Base-by-base conservation (phyloP, 2,329 filamentous ascomycete genomes). In the Xylariomycetidae sp. region DNA sequence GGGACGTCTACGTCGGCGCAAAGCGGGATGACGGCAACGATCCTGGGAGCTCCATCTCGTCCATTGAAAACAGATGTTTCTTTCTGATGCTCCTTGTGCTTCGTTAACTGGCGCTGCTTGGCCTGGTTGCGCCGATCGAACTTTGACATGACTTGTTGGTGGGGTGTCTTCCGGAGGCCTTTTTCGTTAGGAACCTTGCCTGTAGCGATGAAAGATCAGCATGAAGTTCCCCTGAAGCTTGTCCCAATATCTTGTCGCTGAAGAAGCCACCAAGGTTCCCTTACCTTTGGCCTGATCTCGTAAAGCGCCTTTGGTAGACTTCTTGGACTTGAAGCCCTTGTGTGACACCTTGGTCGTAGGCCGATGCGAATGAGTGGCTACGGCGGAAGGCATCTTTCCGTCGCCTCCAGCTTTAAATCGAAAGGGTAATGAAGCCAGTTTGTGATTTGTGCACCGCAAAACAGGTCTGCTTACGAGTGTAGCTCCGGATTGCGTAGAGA, bases 81-180 rank as follows among this genome's bases (percentile, higher is more conserved):
- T 48, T 85, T 83, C 30, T 84, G 72, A 54, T 92, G 85, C 50
- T 92, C 88, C 55, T 81, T 81, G 55, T 88, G 80, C 63, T 97
- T 96, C 48, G 80, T 72, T 42, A 85, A 68, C 52, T 90, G 85
- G 60, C 83, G 81, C 69, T 98, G 92, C 62, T 90, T 90, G 49
- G 88, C 86, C 68, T 94, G 88, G 62, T 98, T 97, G 51, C 88
- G 82, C 40, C 92, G 84, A 63, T 95, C 88, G 59, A 98, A 77
- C 65, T 97, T 98, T 38, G 88, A 94, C 86, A 96, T 90, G 65
- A 96, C 79, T 66, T 95, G 88, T 60, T 98, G 92, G 60, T 95
- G 88, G 35, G 87, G 87, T 12, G 90, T 95, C 62, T 87, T 94
- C 54, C 90, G 80, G 50, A 72, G 70, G 41, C 82, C 82, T 51